These are phyloP conservation scores for Ceratocystis cacaofunesta DNA, from an alignment of 2,329 filamentous ascomycete genomes.

Conservation along the genomic window DNA sequence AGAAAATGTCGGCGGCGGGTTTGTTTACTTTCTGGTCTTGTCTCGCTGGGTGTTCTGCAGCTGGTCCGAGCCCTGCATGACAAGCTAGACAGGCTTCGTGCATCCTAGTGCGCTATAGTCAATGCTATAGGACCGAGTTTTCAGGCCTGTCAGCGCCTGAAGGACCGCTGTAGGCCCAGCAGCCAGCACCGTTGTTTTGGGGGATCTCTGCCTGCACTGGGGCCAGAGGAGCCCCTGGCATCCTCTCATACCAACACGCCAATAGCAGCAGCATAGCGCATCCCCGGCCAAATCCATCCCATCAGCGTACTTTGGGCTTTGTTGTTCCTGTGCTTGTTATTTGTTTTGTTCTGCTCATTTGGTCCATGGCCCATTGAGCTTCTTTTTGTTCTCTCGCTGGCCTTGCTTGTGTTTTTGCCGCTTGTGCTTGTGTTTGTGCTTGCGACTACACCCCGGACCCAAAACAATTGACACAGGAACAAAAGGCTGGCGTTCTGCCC, in stretches of 20 bases:
- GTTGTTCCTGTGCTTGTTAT: neutral
- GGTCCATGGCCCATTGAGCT: neutral
- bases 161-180: too few species aligned
- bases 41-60: neutral
- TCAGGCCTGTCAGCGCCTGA: neutral
- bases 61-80: neutral
- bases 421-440: neutral
- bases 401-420: neutral
- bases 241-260: neutral
- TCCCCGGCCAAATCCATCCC: neutral
- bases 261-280: neutral
- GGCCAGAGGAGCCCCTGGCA: neutral
- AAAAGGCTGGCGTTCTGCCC: conserved; percentile 24
- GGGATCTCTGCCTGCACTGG: too few species aligned
- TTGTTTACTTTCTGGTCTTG: neutral
- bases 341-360: neutral
- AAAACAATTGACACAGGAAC: conserved; percentile 20
- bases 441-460: neutral
- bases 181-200: neutral
- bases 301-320: neutral
- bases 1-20: neutral
- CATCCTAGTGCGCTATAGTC: neutral
- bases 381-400: neutral
- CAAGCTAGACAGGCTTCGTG: neutral
- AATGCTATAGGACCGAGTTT: neutral